phyloP scores from a whole-genome alignment of 208 protist genomes.

The Leishmania guyanensis region DNA sequence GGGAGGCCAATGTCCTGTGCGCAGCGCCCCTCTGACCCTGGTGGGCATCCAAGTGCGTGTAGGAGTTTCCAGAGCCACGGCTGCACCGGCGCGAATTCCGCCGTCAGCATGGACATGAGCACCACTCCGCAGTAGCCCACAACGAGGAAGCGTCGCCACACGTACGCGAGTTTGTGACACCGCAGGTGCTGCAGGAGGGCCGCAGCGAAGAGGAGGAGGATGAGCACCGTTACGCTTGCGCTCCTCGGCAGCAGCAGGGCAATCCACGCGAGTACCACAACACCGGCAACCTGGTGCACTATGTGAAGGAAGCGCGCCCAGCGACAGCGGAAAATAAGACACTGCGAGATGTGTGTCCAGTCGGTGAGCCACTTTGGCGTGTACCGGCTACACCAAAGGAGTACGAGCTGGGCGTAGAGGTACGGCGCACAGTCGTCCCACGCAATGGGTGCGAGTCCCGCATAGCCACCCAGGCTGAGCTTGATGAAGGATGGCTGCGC shows the following conservation, averaged over 20 bases:
- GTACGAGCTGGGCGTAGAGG: slow-evolving; percentile 24
- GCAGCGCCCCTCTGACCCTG: slow-evolving; percentile 19
- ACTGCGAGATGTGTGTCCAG: slow-evolving; percentile 23
- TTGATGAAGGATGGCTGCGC: not conserved
- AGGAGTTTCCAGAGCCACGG: slow-evolving; percentile 18
- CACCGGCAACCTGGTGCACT: slow-evolving; percentile 14
- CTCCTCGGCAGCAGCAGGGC: slow-evolving; percentile 25
- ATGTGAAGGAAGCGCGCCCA: slow-evolving; percentile 16
- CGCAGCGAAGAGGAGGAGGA: slow-evolving; percentile 24
- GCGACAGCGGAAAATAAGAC: slow-evolving; percentile 27
- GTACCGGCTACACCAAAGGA: slow-evolving; percentile 35
- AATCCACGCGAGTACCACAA: slow-evolving; percentile 28
- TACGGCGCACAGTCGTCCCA: slow-evolving; percentile 19
- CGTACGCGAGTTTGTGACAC: slow-evolving; percentile 21
- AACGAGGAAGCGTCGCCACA: slow-evolving; percentile 29
- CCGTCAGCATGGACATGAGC: slow-evolving; percentile 31
- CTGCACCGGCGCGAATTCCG: slow-evolving; percentile 24
- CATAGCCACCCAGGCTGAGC: not conserved
- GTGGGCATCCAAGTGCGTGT: slow-evolving; percentile 14
- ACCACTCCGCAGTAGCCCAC: slow-evolving; percentile 36
- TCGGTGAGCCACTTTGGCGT: slow-evolving; percentile 10
- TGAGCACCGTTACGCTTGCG: slow-evolving; percentile 22
- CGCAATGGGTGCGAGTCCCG: not conserved
- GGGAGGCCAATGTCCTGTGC: slow-evolving; percentile 27
- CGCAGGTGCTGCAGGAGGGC: slow-evolving; percentile 24